These are phyloP conservation scores for Verticillium isaacii DNA, from an alignment of 2,329 filamentous ascomycete genomes.

Conservation along the genomic window DNA sequence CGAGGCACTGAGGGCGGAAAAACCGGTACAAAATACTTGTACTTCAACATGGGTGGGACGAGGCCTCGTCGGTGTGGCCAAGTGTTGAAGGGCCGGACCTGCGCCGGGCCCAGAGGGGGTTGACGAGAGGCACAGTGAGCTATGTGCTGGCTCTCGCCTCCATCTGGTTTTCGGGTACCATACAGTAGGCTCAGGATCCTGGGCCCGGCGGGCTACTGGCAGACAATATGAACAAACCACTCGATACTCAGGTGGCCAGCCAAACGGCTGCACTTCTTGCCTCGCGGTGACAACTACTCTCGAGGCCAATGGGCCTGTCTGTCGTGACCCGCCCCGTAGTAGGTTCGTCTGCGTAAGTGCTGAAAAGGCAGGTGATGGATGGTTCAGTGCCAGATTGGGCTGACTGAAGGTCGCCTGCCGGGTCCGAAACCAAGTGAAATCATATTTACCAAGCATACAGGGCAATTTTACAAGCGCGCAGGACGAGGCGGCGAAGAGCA, in stretches of 20 bases:
- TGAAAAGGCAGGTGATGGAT: too few relatives aligned
- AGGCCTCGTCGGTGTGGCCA: not conserved
- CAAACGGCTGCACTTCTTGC: not conserved
- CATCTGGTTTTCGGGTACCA: not conserved
- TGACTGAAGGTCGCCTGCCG: too few relatives aligned
- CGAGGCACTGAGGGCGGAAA: not conserved
- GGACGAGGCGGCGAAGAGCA: too few relatives aligned
- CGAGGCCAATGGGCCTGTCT: not conserved
- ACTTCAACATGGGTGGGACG: not conserved
- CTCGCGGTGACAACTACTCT: not conserved
- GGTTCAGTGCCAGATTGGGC: too few relatives aligned
- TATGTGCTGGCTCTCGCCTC: not conserved
- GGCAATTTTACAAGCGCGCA: too few relatives aligned
- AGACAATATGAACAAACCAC: not conserved
- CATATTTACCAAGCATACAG: too few relatives aligned
- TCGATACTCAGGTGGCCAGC: not conserved
- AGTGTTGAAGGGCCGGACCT: not conserved
- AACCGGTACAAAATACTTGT: not conserved
- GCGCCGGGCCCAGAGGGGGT: not conserved
- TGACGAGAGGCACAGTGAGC: not conserved
- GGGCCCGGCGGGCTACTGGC: not conserved
- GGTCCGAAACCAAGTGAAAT: too few relatives aligned
- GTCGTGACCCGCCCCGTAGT: not conserved
- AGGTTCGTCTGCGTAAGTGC: too few relatives aligned
- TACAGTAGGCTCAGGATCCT: not conserved